phyloP scores from a whole-genome alignment of 2,329 filamentous ascomycete genomes.

The Ophiostoma himal-ulmi region DNA sequence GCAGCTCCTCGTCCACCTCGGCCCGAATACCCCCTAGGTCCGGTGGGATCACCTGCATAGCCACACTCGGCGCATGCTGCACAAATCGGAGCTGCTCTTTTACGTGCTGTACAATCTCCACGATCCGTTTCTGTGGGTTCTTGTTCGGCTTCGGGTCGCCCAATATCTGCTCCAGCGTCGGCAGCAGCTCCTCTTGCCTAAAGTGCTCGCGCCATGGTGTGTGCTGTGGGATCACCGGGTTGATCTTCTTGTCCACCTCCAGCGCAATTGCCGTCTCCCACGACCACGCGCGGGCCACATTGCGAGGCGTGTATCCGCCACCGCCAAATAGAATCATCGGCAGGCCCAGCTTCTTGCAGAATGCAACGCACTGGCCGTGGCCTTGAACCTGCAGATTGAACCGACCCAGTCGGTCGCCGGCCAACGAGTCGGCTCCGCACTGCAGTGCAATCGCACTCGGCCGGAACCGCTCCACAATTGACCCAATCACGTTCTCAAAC shows the following conservation, averaged over 20 bases:
- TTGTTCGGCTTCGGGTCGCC: slow-evolving; percentile 68
- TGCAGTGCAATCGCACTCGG: slow-evolving; percentile 89
- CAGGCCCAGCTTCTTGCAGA: slow-evolving; percentile 72
- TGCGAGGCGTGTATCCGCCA: slow-evolving; percentile 92
- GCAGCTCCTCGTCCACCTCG: slow-evolving; percentile 61
- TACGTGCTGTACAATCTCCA: slow-evolving; percentile 70
- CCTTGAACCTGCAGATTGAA: slow-evolving; percentile 97
- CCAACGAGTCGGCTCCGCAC: slow-evolving; percentile 90
- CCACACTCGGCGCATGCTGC: slow-evolving; percentile 76
- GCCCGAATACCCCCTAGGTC: slow-evolving; percentile 64
- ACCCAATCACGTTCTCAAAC: slow-evolving; percentile 74
- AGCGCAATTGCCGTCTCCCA: slow-evolving; percentile 93
- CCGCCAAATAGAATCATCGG: slow-evolving; percentile 89
- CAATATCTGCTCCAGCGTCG: slow-evolving; percentile 67
- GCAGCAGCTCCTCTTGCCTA: slow-evolving; percentile 79
- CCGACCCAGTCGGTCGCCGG: slow-evolving; percentile 84
- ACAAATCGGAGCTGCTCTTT: slow-evolving; percentile 84
- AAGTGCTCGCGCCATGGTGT: slow-evolving; percentile 87
- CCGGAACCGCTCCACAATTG: slow-evolving; percentile 75
- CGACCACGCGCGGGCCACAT: slow-evolving; percentile 93
- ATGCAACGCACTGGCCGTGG: slow-evolving; percentile 85
- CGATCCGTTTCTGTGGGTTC: slow-evolving; percentile 69
- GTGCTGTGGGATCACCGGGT: slow-evolving; percentile 67
- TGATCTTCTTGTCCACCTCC: slow-evolving; percentile 63
- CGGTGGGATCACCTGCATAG: slow-evolving; percentile 73